These are phyloP conservation scores for Volvox carteri DNA, from an alignment of 163 green algal species.

Conservation along the genomic window DNA sequence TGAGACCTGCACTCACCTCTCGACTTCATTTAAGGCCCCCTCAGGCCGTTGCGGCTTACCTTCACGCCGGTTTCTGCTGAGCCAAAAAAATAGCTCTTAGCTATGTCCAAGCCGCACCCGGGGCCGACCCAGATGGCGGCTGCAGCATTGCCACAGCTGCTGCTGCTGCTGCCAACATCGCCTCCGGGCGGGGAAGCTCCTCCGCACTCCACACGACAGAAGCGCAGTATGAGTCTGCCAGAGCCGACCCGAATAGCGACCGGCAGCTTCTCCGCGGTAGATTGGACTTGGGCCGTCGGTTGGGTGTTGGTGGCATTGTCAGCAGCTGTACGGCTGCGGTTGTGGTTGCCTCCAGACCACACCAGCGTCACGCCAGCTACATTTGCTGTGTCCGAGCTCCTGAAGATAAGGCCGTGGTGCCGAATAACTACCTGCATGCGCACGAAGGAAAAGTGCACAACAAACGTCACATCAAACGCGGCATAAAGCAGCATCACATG, in stretches of 20 bases:
- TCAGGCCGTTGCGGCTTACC: neutral
- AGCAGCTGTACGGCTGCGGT: neutral
- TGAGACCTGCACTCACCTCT: neutral
- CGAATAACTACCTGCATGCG: constrained; percentile 6
- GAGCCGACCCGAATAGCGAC: neutral
- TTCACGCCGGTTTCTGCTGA: neutral
- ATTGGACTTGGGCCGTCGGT: too few species aligned
- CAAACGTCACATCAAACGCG: neutral
- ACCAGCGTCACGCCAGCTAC: neutral
- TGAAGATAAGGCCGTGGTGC: neutral
- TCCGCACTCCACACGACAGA: neutral
- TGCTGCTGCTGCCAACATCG: too few species aligned
- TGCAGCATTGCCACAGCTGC: neutral
- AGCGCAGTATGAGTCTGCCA: neutral
- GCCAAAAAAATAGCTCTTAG: neutral
- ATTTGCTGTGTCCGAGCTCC: neutral
- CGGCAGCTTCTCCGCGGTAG: neutral
- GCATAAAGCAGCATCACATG: neutral
- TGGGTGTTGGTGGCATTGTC: neutral
- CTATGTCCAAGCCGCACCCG: constrained; percentile 1
- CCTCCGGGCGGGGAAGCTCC: too few species aligned
- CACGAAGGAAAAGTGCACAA: too few species aligned
- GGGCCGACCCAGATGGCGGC: constrained; percentile 42
- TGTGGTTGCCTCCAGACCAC: neutral
- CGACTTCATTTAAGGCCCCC: neutral